Base-by-base conservation (phyloP, 306 rosid genomes). In the Cyamopsis tetragonoloba region DNA sequence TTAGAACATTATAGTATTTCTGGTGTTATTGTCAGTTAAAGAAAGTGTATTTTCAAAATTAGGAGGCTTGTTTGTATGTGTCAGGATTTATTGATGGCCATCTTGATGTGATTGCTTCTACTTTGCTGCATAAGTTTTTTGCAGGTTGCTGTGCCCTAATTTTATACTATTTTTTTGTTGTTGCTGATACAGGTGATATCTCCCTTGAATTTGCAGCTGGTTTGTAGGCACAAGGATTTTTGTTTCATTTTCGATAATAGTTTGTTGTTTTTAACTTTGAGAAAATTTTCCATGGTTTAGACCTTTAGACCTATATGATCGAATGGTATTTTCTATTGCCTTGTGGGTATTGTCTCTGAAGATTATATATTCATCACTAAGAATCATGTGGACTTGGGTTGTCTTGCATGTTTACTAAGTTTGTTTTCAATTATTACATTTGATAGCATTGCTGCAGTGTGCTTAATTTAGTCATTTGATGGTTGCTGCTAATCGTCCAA, bases 111-210 rank as follows among this genome's bases (percentile, higher is more conserved):
- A 26, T 5, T n/a, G 4, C 1, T 12, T 27, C 12, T 23, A 58
- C 24, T 9, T 26, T 3, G 19, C 14, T 32, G 22, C 14, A 8
- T 14, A 3, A 3, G 9, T 22, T 55, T 13, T 6, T 7, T 37
- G 53, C 14, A 27, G 5, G 56, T 41, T 12, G 17, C 20, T 6
- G 7, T 34, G 4, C 7, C 26, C 28, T 61, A 15, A 71, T 59
- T 24, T 35, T 43, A 4, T 4, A 4, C 67, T 24, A 0, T 28
- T 17, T 66, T 55, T n/a, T n/a, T n/a, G n/a, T n/a, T 13, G 3
- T 72, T 67, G 76, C 81, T 71, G 85, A 63, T 61, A 27, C 76
- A 15, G 54, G 11, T 42, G 76, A 30, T 8, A 11, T 13, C 53
- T 10, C 30, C 1, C 44, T 71, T 65, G 68, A 66, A 22, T 61